phyloP scores from a whole-genome alignment of 2,329 filamentous ascomycete genomes.

The Curvularia verruculosa region DNA sequence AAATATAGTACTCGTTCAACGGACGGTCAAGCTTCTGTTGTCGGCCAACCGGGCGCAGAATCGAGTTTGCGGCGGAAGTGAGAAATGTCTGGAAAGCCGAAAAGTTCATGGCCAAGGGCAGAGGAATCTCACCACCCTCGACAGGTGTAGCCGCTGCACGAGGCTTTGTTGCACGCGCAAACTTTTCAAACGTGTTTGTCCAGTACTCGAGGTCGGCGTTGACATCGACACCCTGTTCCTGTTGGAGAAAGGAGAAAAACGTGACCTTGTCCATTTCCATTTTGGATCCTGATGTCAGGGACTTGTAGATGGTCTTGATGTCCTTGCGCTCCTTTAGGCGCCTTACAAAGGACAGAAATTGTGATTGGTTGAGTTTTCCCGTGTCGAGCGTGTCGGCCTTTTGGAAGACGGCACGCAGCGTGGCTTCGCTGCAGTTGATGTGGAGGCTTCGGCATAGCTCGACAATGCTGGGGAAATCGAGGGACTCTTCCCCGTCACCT shows the following conservation, averaged over 20 bases:
- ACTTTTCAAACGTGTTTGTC: constrained; percentile 74
- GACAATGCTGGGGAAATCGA: constrained; percentile 80
- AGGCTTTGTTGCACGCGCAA: constrained; percentile 54
- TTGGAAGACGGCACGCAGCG: constrained; percentile 75
- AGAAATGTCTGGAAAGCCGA: constrained; percentile 71
- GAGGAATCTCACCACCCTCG: constrained; percentile 43
- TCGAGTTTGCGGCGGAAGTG: constrained; percentile 63
- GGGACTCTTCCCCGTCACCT: constrained; percentile 66
- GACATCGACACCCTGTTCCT: constrained; percentile 78
- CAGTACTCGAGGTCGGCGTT: constrained; percentile 69
- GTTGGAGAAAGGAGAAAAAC: constrained; percentile 76
- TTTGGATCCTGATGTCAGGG: constrained; percentile 61
- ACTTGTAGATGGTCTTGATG: constrained; percentile 73
- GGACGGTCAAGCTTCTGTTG: constrained; percentile 76
- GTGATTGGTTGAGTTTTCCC: constrained; percentile 73
- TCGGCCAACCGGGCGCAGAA: constrained; percentile 66
- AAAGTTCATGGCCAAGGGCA: constrained; percentile 71
- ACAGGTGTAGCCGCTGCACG: constrained; percentile 49
- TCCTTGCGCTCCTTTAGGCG: constrained; percentile 85
- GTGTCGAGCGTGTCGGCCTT: constrained; percentile 69
- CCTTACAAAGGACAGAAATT: constrained; percentile 84
- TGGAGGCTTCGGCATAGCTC: constrained; percentile 87
- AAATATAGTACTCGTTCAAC: constrained; percentile 96
- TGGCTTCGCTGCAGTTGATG: constrained; percentile 82
- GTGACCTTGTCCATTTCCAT: constrained; percentile 70